A percentile compares a stretch with the other conserved stretches of the same genome.
These are phyloP conservation scores for Musa schizocarpa DNA, from an alignment of 176 grass and related monocot species.

Conservation along the genomic window DNA sequence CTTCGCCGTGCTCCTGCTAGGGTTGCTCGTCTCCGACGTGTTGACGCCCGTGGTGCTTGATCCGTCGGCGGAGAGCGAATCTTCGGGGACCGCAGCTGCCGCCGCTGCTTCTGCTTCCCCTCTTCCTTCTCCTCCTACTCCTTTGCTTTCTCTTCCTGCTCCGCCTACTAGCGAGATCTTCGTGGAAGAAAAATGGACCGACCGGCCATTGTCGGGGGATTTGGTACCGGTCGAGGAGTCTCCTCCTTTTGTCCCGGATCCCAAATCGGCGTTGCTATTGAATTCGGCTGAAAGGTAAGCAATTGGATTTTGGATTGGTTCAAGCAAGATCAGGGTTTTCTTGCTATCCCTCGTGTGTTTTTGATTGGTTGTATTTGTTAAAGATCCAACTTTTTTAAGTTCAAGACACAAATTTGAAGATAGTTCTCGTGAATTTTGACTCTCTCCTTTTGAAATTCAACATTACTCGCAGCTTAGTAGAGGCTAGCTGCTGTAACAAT, in stretches of 20 bases:
- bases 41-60: background rate
- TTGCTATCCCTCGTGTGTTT: background rate
- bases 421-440: background rate
- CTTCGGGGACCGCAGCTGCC: too few species aligned
- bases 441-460: background rate
- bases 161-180: background rate
- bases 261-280: background rate
- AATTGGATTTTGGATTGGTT: background rate
- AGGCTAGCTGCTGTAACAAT: background rate
- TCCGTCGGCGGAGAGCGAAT: background rate
- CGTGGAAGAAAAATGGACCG: background rate
- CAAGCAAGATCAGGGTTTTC: background rate
- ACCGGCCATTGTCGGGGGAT: background rate
- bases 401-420: background rate
- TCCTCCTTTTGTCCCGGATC: background rate
- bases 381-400: background rate
- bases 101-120: background rate
- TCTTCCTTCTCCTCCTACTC: background rate
- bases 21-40: background rate
- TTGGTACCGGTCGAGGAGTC: background rate
- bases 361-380: background rate
- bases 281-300: background rate
- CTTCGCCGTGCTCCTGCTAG: background rate
- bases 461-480: background rate
- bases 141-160: constrained; percentile 1